phyloP scores from a whole-genome alignment of 2,329 filamentous ascomycete species.

The Blastomyces silverae region DNA sequence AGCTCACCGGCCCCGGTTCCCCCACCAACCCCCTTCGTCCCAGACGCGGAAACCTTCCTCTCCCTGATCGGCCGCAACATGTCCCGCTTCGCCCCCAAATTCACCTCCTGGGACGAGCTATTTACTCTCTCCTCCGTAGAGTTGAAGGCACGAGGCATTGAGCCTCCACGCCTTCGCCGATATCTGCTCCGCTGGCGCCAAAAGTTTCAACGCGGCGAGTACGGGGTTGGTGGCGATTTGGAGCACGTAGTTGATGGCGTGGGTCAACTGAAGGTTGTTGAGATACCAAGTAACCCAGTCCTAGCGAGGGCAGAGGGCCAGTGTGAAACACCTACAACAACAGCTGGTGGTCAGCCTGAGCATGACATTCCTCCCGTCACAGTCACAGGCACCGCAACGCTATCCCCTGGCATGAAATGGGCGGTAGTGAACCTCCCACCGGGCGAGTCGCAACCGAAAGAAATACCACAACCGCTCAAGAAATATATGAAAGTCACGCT shows the following conservation, averaged over 20 bases:
- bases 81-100: constrained; percentile 73
- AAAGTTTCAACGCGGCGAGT: constrained; percentile 68
- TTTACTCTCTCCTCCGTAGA: constrained; percentile 74
- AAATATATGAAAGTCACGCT: constrained; percentile 61
- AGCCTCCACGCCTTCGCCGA: constrained; percentile 70
- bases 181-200: constrained; percentile 87
- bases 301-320: constrained; percentile 27
- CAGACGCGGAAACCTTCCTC: constrained; percentile 78
- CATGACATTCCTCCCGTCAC: constrained; percentile 15
- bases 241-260: constrained; percentile 60
- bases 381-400: constrained; percentile 38
- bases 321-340: constrained; percentile 9
- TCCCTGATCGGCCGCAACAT: constrained; percentile 84
- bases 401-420: constrained; percentile 50
- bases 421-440: constrained; percentile 56
- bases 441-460: constrained; percentile 50
- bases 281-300: constrained; percentile 40
- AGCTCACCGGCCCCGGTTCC: constrained; percentile 49
- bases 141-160: constrained; percentile 75
- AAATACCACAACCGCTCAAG: constrained; percentile 41
- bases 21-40: constrained; percentile 73
- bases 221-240: constrained; percentile 77
- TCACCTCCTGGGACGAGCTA: constrained; percentile 82
- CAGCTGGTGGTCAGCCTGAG: background rate
- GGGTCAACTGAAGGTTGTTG: constrained; percentile 53